Conservation (phyloP, 345 rosid species). For the Triadica sebifera region DNA sequence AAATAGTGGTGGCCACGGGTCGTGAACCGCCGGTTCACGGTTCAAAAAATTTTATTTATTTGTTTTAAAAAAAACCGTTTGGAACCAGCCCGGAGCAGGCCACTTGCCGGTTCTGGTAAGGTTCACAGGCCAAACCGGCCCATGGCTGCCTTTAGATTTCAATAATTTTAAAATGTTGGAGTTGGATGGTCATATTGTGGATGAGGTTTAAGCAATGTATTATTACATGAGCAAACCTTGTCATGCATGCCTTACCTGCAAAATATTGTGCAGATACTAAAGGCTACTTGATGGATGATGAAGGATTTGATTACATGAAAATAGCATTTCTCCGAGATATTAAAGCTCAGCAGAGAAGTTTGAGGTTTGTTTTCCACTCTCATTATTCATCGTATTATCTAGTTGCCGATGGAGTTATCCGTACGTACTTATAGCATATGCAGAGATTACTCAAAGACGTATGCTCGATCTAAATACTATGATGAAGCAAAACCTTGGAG, state of each 20-base stretch:
- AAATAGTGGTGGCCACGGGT: too few relatives aligned
- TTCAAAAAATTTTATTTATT: too few relatives aligned
- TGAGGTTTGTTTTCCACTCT: slow-evolving; percentile 49
- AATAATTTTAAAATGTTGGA: background rate
- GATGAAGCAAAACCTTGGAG: slow-evolving; percentile 97
- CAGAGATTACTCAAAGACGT: slow-evolving; percentile 99
- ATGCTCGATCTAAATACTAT: slow-evolving; percentile 90
- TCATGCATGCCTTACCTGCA: slow-evolving; percentile 18
- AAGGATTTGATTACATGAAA: slow-evolving; percentile 95
- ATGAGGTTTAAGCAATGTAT: background rate
- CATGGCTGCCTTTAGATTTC: too few relatives aligned
- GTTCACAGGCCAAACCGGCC: too few relatives aligned
- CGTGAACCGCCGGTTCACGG: too few relatives aligned
- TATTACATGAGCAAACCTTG: background rate
- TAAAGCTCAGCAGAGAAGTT: slow-evolving; percentile 92
- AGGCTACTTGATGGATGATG: slow-evolving; percentile 96
- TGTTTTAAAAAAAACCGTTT: too few relatives aligned
- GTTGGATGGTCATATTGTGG: background rate
- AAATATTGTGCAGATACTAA: slow-evolving; percentile 65
- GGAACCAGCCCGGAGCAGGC: too few relatives aligned
- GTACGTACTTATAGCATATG: slow-evolving; percentile 28
- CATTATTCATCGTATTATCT: background rate
- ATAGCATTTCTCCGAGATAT: slow-evolving; percentile 92
- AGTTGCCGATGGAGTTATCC: slow-evolving; percentile 15
- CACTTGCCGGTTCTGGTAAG: too few relatives aligned